phyloP scores from a whole-genome alignment of 1,284 basidiomycete genomes.

The Rhizoctonia solani region DNA sequence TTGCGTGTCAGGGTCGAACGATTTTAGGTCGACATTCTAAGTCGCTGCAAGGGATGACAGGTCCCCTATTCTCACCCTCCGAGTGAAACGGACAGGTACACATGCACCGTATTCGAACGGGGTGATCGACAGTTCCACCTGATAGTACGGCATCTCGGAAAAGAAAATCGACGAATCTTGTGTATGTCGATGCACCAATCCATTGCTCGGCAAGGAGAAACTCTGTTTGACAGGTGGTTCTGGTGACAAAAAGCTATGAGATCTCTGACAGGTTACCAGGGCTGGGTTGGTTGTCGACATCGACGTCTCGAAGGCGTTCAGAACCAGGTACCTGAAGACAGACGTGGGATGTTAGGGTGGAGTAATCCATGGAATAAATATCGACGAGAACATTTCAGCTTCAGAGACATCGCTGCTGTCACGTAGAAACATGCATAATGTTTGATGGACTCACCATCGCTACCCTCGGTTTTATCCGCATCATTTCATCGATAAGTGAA shows the following conservation, averaged over 20 bases:
- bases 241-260: not conserved
- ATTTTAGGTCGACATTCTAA: not conserved
- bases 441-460: conserved; percentile 68
- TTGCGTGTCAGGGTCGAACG: not conserved
- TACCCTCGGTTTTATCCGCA: conserved; percentile 71
- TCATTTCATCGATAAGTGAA: conserved; percentile 61
- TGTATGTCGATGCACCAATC: not conserved
- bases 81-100: not conserved
- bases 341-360: not conserved
- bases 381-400: conserved; percentile 63
- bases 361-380: not conserved
- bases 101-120: not conserved
- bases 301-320: conserved; percentile 60
- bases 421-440: conserved; percentile 45
- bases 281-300: conserved; percentile 59
- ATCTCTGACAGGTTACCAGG: conserved; percentile 46
- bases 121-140: not conserved
- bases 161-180: conserved; percentile 7
- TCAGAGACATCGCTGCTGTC: conserved; percentile 60
- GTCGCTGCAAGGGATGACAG: not conserved
- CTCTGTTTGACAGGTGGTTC: not conserved
- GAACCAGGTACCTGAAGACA: conserved; percentile 55
- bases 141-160: not conserved
- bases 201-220: not conserved
- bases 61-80: not conserved